Evolutionary conservation across 495 filamentous ascomycete species (phyloP), one percentile per base, ranked within the genome.

Genomic region (Tuber umbilicatum): DNA sequence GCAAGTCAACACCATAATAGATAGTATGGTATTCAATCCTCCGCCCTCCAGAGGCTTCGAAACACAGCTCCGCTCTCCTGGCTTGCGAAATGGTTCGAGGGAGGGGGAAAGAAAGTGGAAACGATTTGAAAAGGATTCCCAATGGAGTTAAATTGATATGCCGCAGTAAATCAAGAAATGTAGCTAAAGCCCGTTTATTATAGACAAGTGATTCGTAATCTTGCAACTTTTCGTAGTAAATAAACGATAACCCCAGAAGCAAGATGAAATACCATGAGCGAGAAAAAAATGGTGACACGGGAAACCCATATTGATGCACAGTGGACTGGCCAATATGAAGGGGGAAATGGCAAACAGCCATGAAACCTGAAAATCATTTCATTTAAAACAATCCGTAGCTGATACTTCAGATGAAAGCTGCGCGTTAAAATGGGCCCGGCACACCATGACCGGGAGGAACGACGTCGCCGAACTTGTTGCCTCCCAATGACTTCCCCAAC

Each of bases 351-450:
- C 55, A 64, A 64, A 12, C 55, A 31, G 17, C 55, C n/a, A 31
- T 10, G n/a, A 9, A 64, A 17, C 55, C 55, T 27, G 27, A 31
- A 31, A 16, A n/a, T 64, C 76, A 27, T 79, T 72, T 74, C 69
- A 69, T 41, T 78, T 70, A 74, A 78, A 79, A 67, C 75, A 78
- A 47, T 70, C 75, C 71, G 76, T 16, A 70, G 70, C 74, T 78
- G 68, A 75, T 73, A 80, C 76, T 75, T 79, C 76, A 79, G 76
- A 79, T 71, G 76, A 79, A 79, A 79, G 78, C 78, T 71, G 76
- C 42, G 64, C 72, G 73, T 39, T 73, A 68, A 75, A 55, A 70
- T 76, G 55, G 40, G 74, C 72, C 73, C 68, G 68, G 72, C 40
- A 69, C 67, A 67, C 31, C 47, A 79, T 74, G 70, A 73, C 76